These are phyloP conservation scores for Rhododendron henanense DNA, from an alignment of 148 eudicot species.

Conservation along the genomic window DNA sequence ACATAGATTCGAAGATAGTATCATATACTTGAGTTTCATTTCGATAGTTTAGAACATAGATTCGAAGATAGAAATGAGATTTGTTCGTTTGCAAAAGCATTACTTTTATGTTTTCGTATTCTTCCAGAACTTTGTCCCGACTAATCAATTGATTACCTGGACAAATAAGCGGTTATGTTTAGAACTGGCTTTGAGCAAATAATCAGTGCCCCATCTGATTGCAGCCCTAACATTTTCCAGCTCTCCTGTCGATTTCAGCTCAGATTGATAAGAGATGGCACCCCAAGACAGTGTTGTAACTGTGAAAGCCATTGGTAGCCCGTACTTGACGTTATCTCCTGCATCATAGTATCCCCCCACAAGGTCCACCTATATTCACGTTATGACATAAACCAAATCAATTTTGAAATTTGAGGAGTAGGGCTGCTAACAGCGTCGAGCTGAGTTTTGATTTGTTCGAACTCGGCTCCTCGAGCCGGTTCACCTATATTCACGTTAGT, in stretches of 20 bases:
- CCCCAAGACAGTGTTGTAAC: conserved; percentile 74
- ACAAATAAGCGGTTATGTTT: conserved; percentile 50
- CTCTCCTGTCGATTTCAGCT: conserved; percentile 57
- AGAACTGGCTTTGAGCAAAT: conserved; percentile 58
- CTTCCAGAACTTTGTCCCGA: neutral
- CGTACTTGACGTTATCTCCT: conserved; percentile 90
- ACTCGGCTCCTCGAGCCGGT: neutral
- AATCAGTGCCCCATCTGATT: conserved; percentile 83
- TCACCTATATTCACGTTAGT: neutral
- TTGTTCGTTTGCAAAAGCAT: neutral
- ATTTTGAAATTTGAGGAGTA: neutral
- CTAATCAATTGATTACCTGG: conserved; percentile 32
- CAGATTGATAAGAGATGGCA: conserved; percentile 41
- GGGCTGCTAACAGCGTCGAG: neutral
- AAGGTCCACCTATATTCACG: conserved; percentile 59
- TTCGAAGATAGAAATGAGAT: too few species aligned
- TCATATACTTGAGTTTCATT: neutral
- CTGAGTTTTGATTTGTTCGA: neutral
- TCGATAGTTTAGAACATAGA: too few species aligned
- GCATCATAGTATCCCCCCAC: conserved; percentile 97
- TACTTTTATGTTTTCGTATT: neutral
- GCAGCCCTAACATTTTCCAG: conserved; percentile 43
- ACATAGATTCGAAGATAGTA: too few species aligned
- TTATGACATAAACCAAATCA: neutral
- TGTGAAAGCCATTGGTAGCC: conserved; percentile 90